Base-by-base conservation (phyloP, 768 basidiomycete genomes). In the Lactarius sanguifluus region DNA sequence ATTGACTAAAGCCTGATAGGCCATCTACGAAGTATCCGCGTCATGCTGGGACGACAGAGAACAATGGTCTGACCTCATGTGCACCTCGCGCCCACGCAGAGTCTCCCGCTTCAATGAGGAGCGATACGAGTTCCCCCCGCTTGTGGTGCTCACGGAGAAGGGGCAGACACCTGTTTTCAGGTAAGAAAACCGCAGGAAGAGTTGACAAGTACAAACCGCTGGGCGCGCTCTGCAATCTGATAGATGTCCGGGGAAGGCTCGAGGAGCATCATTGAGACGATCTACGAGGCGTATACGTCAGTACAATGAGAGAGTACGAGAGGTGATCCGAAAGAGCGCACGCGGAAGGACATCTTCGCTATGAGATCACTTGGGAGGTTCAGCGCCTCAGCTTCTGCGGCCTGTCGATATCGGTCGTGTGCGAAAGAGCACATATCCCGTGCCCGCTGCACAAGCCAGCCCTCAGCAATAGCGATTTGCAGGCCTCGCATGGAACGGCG, bases 391-490 rank as follows among this genome's bases (percentile, higher is more conserved):
- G 81, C 82, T 70, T 86, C 83, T 10, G 86, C 87, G 12, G 89
- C 89, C 74, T 89, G 88, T 10, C 88, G 82, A 75, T 89, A 91
- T 55, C 88, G 80, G 72, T 90, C 89, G 74, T 91, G 89, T 4
- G 86, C 79, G 75, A 90, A 89, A 71, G 83, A 86, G 75, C 87
- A 89, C 88, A 90, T 89, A 71, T 90, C 89, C 41, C 89, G 78
- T 5, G 87, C 89, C 58, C 86, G 79, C 64, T 88, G 86, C 7
- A 88, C 83, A 12, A 91, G 78, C 89, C 89, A 91, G 1, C 90
- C 90, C 73, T 90, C 89, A 1, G 83, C 76, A 23, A 90, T 81
- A 1, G 88, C 89, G 20, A 81, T 74, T 72, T 90, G 88, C 41
- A 89, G 77, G 5, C 88, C 89, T 25, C 83, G 84, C 80, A 90